These are phyloP conservation scores for Ploettnerulaceae sp. DNA, from an alignment of 2,329 filamentous ascomycete genomes.

Conservation along the genomic window DNA sequence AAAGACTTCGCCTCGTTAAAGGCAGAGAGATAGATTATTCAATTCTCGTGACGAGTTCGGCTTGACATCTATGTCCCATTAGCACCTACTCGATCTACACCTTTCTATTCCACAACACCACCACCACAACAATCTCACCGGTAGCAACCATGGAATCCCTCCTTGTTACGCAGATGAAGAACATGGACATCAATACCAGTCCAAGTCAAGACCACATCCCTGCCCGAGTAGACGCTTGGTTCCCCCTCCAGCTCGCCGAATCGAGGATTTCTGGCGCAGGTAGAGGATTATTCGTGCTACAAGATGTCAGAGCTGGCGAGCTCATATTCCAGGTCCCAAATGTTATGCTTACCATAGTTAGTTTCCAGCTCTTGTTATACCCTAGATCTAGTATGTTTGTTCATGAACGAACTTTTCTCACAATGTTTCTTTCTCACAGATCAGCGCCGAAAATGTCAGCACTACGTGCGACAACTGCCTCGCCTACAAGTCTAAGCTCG, in stretches of 20 bases:
- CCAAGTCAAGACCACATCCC: not conserved
- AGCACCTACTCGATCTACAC: too few species aligned
- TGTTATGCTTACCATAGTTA: slow-evolving; percentile 5
- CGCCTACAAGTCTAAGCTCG: not conserved
- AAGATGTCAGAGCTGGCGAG: not conserved
- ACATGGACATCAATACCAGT: too few species aligned
- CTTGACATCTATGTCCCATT: too few species aligned
- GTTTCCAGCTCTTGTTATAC: not conserved
- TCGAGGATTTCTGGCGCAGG: slow-evolving; percentile 7
- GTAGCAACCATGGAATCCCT: too few species aligned
- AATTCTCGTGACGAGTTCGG: too few species aligned
- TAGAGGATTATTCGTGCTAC: slow-evolving; percentile 3
- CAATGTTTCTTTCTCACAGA: too few species aligned
- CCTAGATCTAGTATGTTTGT: not conserved
- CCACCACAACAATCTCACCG: too few species aligned
- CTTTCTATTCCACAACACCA: too few species aligned
- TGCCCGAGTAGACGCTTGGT: not conserved
- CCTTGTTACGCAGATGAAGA: too few species aligned
- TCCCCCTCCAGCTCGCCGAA: not conserved
- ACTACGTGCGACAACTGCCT: slow-evolving; percentile 6
- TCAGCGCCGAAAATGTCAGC: not conserved
- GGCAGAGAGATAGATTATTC: too few species aligned
- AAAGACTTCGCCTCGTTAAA: too few species aligned
- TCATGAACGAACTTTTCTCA: not conserved
- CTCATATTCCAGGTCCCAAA: slow-evolving; percentile 5